These are phyloP conservation scores for Fusarium luffae DNA, from an alignment of 2,329 filamentous ascomycete genomes.

Conservation along the genomic window DNA sequence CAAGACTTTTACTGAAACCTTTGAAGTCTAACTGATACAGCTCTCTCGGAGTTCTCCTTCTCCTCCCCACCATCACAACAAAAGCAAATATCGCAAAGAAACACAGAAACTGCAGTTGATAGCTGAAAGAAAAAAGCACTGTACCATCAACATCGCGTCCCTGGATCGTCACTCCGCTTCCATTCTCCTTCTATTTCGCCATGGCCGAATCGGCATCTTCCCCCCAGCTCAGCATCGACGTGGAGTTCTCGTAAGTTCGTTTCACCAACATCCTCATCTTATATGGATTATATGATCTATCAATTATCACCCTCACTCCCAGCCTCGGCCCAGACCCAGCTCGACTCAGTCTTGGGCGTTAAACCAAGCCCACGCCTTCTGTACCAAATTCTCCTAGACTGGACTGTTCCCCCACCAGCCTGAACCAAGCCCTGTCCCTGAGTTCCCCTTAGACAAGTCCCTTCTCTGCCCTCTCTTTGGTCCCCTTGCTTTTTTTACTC, in stretches of 20 bases:
- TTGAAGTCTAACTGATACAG: slow-evolving; percentile 6
- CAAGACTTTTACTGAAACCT: background rate
- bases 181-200: slow-evolving; percentile 11
- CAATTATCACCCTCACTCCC: slow-evolving; percentile 25
- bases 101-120: slow-evolving; percentile 2
- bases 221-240: slow-evolving; percentile 66
- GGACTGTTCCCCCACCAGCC: slow-evolving; percentile 14
- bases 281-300: slow-evolving; percentile 43
- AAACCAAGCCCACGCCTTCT: slow-evolving; percentile 14
- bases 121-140: background rate
- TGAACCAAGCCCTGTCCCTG: slow-evolving; percentile 36
- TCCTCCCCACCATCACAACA: slow-evolving; percentile 8
- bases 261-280: slow-evolving; percentile 24
- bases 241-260: slow-evolving; percentile 73
- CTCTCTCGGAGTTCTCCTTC: slow-evolving; percentile 4
- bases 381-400: slow-evolving; percentile 15
- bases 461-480: slow-evolving; percentile 14
- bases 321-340: slow-evolving; percentile 6
- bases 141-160: background rate
- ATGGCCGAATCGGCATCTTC: slow-evolving; percentile 33
- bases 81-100: slow-evolving; percentile 26
- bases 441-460: slow-evolving; percentile 12
- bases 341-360: slow-evolving; percentile 7
- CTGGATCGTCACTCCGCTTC: slow-evolving; percentile 13
- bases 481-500: slow-evolving; percentile 11